Conservation (phyloP, 768 basidiomycete genomes). For the Lentinula lateritia region DNA sequence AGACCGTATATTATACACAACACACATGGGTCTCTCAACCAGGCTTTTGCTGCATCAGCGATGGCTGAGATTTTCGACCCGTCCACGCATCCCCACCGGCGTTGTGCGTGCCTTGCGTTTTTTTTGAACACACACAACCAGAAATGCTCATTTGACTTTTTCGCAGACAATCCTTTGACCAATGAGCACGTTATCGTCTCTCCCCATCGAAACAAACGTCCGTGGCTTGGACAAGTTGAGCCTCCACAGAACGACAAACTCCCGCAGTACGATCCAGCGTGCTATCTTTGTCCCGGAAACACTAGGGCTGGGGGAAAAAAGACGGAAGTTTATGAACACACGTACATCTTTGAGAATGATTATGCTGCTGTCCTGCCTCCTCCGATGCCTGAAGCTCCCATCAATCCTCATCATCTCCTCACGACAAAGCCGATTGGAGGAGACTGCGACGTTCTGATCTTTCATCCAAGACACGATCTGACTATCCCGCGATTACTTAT, state of each 20-base stretch:
- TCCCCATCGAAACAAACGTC: conserved; percentile 85
- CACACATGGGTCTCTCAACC: not conserved
- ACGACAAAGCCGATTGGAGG: conserved; percentile 67
- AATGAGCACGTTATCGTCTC: conserved; percentile 78
- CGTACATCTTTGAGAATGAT: conserved; percentile 75
- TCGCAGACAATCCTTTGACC: conserved; percentile 73
- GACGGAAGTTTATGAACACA: conserved; percentile 66
- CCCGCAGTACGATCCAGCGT: conserved; percentile 62
- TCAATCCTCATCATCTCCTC: conserved; percentile 54
- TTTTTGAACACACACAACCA: not conserved
- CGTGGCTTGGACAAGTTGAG: conserved; percentile 89
- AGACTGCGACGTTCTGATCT: conserved; percentile 83
- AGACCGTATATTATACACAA: not conserved
- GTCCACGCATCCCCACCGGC: conserved; percentile 61
- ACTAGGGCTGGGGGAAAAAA: conserved; percentile 59
- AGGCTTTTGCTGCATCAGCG: not conserved
- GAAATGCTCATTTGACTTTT: not conserved
- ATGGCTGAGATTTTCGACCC: conserved; percentile 48
- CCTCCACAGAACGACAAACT: conserved; percentile 45
- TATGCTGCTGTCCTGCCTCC: conserved; percentile 73
- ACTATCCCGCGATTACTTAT: conserved; percentile 64
- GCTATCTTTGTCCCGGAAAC: conserved; percentile 90
- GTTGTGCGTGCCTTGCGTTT: conserved; percentile 39
- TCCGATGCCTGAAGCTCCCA: conserved; percentile 49
- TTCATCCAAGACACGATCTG: conserved; percentile 82